Evolutionary conservation across 1,284 basidiomycete genomes (phyloP), one percentile per base, ranked within the genome.

Genomic region (Ganoderma leucocontextum): DNA sequence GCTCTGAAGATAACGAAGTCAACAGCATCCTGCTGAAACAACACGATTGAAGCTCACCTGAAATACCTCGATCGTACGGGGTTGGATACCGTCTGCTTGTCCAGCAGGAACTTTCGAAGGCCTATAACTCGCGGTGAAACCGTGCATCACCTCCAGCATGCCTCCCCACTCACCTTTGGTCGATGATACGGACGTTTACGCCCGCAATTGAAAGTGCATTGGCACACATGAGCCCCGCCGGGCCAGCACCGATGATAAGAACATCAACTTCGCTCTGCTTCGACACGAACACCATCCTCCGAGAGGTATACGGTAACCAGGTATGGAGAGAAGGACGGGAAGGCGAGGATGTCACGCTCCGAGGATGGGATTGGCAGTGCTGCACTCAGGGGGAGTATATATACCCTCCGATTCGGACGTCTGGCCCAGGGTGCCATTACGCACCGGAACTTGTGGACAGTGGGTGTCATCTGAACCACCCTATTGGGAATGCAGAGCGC

Each of bases 1-100:
- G 73, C 91, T 93, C 89, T 94, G 64, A 49, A 19, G 36, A 25
- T 4, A 8, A 29, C 29, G 22, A n/a, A 22, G 15, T 42, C n/a
- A 57, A 13, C n/a, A 6, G 35, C 49, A 35, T 0, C 29, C 10
- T 29, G 17, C 22, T 4, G 62, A 58, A 12, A 52, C 29, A 4
- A n/a, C 5, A 49, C 19, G 25, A 19, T 42, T 4, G 44, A 1
- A 25, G 62, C 74, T 57, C 55, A 88, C 91, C 85, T 93, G 89
- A 36, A 95, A 80, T 5, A 94, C 89, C 78, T 95, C 93, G 60
- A 94, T 87, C 1, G 91, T 92, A 47, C 92, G 85, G 1, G 91
- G 91, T 75, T 93, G 91, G 62, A 94, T 89, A 7, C 92, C 93
- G 75, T 95, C 93, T 0, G 92, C 93, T 75, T 94, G 92, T 19